Base-by-base conservation (phyloP, 106 monocot genomes). In the Acanthochlamys bracteata region DNA sequence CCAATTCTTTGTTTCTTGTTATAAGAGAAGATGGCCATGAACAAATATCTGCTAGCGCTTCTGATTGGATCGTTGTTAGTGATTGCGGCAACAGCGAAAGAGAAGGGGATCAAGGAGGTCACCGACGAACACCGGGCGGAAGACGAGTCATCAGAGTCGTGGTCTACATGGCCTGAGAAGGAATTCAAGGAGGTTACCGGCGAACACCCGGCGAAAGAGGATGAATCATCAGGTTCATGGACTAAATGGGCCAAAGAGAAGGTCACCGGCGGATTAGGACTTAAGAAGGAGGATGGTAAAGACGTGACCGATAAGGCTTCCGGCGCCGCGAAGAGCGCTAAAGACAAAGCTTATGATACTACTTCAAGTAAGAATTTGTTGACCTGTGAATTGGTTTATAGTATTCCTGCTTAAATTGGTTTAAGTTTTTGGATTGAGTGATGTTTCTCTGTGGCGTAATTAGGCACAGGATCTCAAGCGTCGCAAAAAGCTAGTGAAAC, bases 191-290 rank as follows among this genome's bases (percentile, higher is more conserved):
- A 49, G 49, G 2, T 49, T 12, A 4, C 49, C 4, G 56, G 1
- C 56, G 56, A 20, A 2, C 33, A 33, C 33, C 33, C 33, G 33
- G 33, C 33, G 1, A 14, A 47, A 10, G 33, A 33, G 6, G 33
- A 10, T n/a, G 55, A 55, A n/a, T 7, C 7, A 7, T 21, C 55
- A n/a, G 55, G 19, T 9, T 55, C 55, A 21, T 55, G 55, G 55
- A 55, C 55, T 7, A 55, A 15, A 9, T 57, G 56, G 56, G 56
- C 56, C 2, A 57, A 57, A 20, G 56, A 57, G 56, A 57, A 57
- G 56, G 21, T 57, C 20, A 57, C 56, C 9, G 56, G 24, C 1
- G 56, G 56, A 21, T 57, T 57, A 20, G 56, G 56, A 10, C 3
- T 21, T 20, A 57, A 57, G 56, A 14, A 57, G 56, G 24, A 57